Base-by-base conservation (phyloP, 371 early-diverging fungal genomes). In the Synchytrium microbalum region DNA sequence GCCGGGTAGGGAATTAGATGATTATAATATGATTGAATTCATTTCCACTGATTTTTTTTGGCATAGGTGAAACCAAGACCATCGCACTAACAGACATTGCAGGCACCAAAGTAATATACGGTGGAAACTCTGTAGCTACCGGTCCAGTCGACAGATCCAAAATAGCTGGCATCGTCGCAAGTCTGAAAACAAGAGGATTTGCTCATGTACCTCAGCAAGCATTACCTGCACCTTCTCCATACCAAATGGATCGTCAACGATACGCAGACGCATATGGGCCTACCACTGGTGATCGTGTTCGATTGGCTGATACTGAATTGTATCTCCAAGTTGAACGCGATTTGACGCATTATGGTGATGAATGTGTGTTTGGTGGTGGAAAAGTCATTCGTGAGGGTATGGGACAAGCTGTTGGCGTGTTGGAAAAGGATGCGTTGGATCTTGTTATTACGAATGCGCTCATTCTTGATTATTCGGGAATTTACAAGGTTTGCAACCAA, bases 201-300 rank as follows among this genome's bases (percentile, higher is more conserved):
- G 60, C 64, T 24, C 91, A 92, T 65, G 31, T 68, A 2, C 72
- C 74, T 13, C 78, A 86, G 58, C 13, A 16, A 13, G 13, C 57
- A 13, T 13, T 57, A 13, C 75, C 86, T 13, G 59, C 72, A 29
- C 67, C 68, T 1, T 65, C 75, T 23, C 79, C 87, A 2, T 83
- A 80, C 54, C 70, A 73, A 0, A 81, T 96, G 56, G 88, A 88
- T 52, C 78, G 92, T 14, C 79, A 82, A 52, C 84, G 86, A 23
- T 94, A 96, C 68, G 85, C 86, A 30, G 89, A 90, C 67, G 88
- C 89, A 58, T 96, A 87, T 67, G 96, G 96, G 1, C 96, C 96
- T 1, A 96, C 96, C 0, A 84, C 83, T 3, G 95, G 95, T 1
- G 94, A 96, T 72, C 75, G 85, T 16, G 83, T 96, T 2, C 83